These are phyloP conservation scores for Tylopilus plumbeoviolaceoides DNA, from an alignment of 768 basidiomycete species.

Conservation along the genomic window DNA sequence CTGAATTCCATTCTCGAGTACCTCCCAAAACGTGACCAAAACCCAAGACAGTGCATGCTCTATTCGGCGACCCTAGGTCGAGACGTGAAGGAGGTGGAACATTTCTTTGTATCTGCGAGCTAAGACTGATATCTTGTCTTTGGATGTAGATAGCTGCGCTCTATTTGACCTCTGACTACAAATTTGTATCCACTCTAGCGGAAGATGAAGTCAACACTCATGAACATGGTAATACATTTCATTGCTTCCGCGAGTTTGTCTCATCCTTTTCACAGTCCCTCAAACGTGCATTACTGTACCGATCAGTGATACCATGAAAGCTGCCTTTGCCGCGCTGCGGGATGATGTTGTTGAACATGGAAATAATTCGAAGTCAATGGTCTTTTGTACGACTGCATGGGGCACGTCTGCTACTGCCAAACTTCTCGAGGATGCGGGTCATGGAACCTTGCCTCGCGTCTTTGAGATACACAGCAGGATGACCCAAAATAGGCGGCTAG, in stretches of 20 bases:
- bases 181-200: constrained; percentile 56
- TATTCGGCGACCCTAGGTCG: constrained; percentile 74
- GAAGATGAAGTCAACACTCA: constrained; percentile 60
- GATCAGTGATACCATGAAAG: constrained; percentile 39
- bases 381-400: constrained; percentile 67
- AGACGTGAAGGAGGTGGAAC: constrained; percentile 53
- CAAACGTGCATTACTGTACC: constrained; percentile 45
- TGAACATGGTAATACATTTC: constrained; percentile 43
- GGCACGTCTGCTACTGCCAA: constrained; percentile 43
- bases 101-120: not conserved
- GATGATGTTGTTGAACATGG: constrained; percentile 31
- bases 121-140: not conserved
- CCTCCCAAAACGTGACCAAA: constrained; percentile 41
- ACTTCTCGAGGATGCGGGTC: constrained; percentile 31
- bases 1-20: constrained; percentile 56
- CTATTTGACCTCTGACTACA: constrained; percentile 25
- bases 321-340: constrained; percentile 37
- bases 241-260: not conserved
- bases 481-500: constrained; percentile 45
- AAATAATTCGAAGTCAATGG: constrained; percentile 42
- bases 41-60: constrained; percentile 61
- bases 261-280: constrained; percentile 30
- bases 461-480: constrained; percentile 58
- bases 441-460: constrained; percentile 32
- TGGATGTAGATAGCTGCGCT: constrained; percentile 23